These are phyloP conservation scores for Lolium perenne DNA, from an alignment of 176 grass and related monocot genomes.

Conservation along the genomic window DNA sequence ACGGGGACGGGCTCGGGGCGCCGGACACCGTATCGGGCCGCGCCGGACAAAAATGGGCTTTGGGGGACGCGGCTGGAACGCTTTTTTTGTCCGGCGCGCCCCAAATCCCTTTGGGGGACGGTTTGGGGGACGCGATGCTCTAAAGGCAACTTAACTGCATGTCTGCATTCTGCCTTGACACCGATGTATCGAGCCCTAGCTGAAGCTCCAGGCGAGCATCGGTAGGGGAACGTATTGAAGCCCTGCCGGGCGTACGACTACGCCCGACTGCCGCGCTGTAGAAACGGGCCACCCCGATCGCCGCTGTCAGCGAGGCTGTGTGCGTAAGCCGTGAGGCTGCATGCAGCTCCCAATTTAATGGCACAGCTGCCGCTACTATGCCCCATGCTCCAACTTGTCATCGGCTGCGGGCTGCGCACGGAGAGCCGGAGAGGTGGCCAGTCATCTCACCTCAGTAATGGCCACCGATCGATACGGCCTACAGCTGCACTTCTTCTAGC, in stretches of 20 bases:
- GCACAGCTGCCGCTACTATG: constrained; percentile 10
- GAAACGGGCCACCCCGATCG: constrained; percentile 31
- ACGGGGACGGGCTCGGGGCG: too few species aligned
- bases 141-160: background rate
- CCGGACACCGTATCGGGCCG: too few species aligned
- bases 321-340: background rate
- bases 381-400: constrained; percentile 34
- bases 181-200: background rate
- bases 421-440: constrained; percentile 23
- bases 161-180: background rate
- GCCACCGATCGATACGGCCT: constrained; percentile 25
- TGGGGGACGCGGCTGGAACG: too few species aligned
- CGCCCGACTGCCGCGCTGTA: constrained; percentile 7
- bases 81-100: too few species aligned
- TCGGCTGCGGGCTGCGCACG: background rate
- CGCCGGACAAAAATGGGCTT: too few species aligned
- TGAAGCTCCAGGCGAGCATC: background rate
- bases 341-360: constrained; percentile 23
- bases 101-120: too few species aligned
- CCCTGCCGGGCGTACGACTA: background rate
- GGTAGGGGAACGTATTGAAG: constrained; percentile 3
- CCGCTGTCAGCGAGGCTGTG: constrained; percentile 21
- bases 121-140: too few species aligned
- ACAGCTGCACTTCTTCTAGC: constrained; percentile 33
- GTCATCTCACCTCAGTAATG: constrained; percentile 41